Evolutionary conservation across 2,329 filamentous ascomycete genomes (phyloP).

Genomic region (Aspergillus brunneoviolaceus): DNA sequence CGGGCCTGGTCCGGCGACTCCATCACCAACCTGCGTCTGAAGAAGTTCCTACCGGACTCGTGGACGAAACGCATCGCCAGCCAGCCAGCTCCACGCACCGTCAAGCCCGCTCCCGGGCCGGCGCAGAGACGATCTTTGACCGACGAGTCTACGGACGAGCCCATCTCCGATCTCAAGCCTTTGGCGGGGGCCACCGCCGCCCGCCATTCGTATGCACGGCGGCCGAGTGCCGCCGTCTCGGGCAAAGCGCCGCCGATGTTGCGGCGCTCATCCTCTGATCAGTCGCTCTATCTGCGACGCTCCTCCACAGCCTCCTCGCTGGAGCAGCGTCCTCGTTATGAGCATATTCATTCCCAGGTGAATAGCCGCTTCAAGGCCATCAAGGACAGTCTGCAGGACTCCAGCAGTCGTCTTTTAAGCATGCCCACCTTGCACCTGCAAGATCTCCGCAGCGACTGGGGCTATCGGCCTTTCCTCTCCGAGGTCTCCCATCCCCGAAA

Average conservation of each 20-base stretch:
- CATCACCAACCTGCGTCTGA: constrained; percentile 27
- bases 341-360: constrained; percentile 76
- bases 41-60: constrained; percentile 38
- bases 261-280: constrained; percentile 69
- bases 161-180: constrained; percentile 34
- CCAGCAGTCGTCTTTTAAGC: constrained; percentile 65
- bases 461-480: constrained; percentile 32
- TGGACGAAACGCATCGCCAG: constrained; percentile 32
- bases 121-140: constrained; percentile 13
- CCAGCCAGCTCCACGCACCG: constrained; percentile 28
- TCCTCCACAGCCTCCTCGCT: constrained; percentile 78
- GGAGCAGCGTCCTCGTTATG: constrained; percentile 79
- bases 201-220: constrained; percentile 34
- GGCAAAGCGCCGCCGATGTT: constrained; percentile 39
- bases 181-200: constrained; percentile 28
- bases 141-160: constrained; percentile 27
- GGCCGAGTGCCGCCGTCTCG: constrained; percentile 26
- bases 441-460: constrained; percentile 39
- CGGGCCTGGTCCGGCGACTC: constrained; percentile 39
- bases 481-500: constrained; percentile 24
- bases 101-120: constrained; percentile 17
- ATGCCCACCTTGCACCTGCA: constrained; percentile 47
- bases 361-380: constrained; percentile 90
- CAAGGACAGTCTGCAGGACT: constrained; percentile 81
- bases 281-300: constrained; percentile 70